These are phyloP conservation scores for Claviceps capensis DNA, from an alignment of 2,329 filamentous ascomycete genomes.

Conservation along the genomic window DNA sequence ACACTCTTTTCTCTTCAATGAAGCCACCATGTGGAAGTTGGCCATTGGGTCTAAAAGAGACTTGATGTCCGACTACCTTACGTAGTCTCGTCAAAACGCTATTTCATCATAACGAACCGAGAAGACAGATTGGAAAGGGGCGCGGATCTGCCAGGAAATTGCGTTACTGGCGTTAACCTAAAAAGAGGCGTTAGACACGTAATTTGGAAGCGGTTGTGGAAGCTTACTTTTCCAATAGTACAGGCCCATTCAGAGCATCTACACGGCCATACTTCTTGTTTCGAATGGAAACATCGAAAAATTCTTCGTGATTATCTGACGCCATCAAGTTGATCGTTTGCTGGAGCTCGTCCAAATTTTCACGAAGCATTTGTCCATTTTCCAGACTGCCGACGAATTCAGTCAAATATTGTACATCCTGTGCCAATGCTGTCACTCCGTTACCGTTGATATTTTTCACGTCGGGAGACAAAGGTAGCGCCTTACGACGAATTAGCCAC, in stretches of 20 bases:
- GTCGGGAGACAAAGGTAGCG: constrained; percentile 61
- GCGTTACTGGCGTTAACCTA: constrained; percentile 53
- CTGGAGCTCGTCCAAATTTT: constrained; percentile 83
- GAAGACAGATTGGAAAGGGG: constrained; percentile 63
- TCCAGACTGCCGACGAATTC: constrained; percentile 78
- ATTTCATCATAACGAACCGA: constrained; percentile 51
- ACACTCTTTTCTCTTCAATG: neutral
- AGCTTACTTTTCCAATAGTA: constrained; percentile 77
- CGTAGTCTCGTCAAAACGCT: constrained; percentile 2
- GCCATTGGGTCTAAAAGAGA: neutral
- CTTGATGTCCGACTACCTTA: neutral
- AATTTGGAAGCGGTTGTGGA: neutral
- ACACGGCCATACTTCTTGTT: constrained; percentile 93
- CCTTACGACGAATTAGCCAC: constrained; percentile 27
- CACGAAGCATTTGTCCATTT: constrained; percentile 69
- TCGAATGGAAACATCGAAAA: constrained; percentile 78
- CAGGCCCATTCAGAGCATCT: constrained; percentile 76
- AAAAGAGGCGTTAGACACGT: constrained; percentile 13
- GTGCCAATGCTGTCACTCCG: constrained; percentile 65
- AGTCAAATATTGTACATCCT: constrained; percentile 72
- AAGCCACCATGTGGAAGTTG: neutral
- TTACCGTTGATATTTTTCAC: constrained; percentile 81
- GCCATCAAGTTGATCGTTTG: constrained; percentile 86
- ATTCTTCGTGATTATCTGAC: constrained; percentile 85
- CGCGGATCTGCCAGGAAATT: constrained; percentile 43